A percentile compares a stretch with the other conserved stretches of the same genome.
phyloP scores from a whole-genome alignment of 2,329 filamentous ascomycete genomes.

The Curvularia verruculosa region DNA sequence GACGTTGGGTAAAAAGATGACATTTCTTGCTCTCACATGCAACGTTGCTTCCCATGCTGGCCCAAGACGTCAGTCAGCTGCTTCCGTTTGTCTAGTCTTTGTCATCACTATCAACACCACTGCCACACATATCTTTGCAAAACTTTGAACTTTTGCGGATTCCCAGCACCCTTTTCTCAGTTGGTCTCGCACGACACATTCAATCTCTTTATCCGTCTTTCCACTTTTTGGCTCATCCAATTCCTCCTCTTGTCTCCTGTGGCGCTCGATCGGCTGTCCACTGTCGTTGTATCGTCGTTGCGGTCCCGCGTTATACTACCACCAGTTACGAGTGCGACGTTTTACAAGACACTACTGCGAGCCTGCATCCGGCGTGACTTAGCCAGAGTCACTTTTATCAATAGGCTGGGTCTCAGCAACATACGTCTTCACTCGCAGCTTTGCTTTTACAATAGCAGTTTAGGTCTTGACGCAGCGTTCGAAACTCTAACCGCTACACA shows the following conservation, averaged over 20 bases:
- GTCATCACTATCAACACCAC: constrained; percentile 3
- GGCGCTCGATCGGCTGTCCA: neutral
- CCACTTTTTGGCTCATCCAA: constrained; percentile 2
- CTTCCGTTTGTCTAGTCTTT: constrained; percentile 3
- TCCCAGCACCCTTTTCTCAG: neutral
- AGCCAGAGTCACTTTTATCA: neutral
- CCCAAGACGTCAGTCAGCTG: constrained; percentile 2
- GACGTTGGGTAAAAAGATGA: neutral
- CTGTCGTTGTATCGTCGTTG: neutral
- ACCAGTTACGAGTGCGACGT: neutral
- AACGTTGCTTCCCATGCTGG: neutral
- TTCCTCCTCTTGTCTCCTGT: neutral
- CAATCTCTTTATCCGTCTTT: neutral
- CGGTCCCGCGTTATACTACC: neutral
- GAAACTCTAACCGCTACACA: neutral
- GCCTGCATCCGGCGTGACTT: neutral
- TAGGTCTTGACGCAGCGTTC: no score
- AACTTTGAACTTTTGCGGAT: neutral
- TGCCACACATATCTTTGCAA: neutral
- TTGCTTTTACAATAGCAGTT: neutral
- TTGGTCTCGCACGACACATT: neutral
- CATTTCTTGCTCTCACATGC: neutral
- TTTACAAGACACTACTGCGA: neutral
- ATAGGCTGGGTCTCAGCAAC: neutral
- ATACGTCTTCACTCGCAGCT: neutral